Evolutionary conservation across 805 yeast species (phyloP), one percentile per base, ranked within the genome.

Genomic region (Candida cerambycidarum): DNA sequence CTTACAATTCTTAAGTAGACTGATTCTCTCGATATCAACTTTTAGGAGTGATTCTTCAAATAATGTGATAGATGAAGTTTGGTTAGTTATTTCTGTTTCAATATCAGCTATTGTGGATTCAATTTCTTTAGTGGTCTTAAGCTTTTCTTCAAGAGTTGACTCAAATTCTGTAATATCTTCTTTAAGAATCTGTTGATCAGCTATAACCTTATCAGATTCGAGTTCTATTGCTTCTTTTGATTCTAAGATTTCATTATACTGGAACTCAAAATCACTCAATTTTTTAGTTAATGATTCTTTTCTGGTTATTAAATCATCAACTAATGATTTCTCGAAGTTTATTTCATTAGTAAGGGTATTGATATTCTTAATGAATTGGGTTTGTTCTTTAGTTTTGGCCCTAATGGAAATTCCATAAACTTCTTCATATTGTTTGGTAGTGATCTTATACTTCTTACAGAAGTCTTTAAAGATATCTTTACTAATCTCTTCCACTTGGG

Each of bases 1-100:
- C 53, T 85, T 87, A 62, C 96, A 86, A 48, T 78, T 80, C 48
- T 82, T 80, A 46, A 89, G 68, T 14, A 79, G 66, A 48, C 78
- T 76, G 7, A 79, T 64, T 54, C 83, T 76, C 38, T 81, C 86
- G 24, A 78, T 56, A 45, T 76, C 79, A 4, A 70, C 54, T 44
- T 75, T 76, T 30, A 82, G 80, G 5, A 78, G 52, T 18, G 71
- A 73, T 50, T 81, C 88, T 50, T 80, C 82, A 5, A 69, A 50
- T 6, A 58, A 59, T 3, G 69, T 64, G 36, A 70, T 46, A 50
- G 65, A 58, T 55, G 72, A 65, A 48, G 57, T 47, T 32, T 55
- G 11, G 32, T 51, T 44, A 3, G 52, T 47, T 2, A 72, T 46
- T 21, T 73, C 73, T 4, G 46, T 30, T 42, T 65, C 65, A 6